phyloP scores from a whole-genome alignment of 371 early-diverging fungal genomes.

The Apophysomyces elegans region DNA sequence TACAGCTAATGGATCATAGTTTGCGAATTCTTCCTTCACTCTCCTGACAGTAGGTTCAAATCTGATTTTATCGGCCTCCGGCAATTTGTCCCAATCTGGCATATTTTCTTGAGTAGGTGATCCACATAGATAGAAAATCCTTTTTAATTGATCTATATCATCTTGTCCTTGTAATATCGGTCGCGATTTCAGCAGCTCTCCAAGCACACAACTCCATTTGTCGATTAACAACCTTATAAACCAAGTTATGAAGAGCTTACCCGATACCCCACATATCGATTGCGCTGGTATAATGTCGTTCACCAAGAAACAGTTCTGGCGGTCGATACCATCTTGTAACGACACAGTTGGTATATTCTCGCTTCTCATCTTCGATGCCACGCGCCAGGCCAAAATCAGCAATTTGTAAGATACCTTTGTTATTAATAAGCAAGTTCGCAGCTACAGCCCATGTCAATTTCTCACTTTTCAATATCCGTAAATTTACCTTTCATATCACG shows the following conservation, averaged over 20 bases:
- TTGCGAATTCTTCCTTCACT: conserved; percentile 59
- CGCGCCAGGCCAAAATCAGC: conserved; percentile 96
- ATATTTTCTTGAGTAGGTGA: conserved; percentile 74
- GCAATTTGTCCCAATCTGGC: conserved; percentile 74
- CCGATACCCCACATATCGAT: conserved; percentile 99
- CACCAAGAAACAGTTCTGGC: conserved; percentile 95
- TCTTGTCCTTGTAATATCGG: conserved; percentile 82
- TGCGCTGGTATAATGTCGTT: conserved; percentile 79
- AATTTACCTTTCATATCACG: conserved; percentile 85
- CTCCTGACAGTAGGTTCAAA: conserved; percentile 52
- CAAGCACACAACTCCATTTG: conserved; percentile 71
- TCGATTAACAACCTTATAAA: not conserved
- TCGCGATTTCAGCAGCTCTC: conserved; percentile 79
- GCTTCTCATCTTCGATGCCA: conserved; percentile 59
- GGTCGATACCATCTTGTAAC: conserved; percentile 99
- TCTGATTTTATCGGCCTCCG: conserved; percentile 57
- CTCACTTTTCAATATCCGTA: not conserved
- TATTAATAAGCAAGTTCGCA: conserved; percentile 90
- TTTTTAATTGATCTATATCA: conserved; percentile 84
- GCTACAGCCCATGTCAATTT: conserved; percentile 45
- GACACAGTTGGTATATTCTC: conserved; percentile 88
- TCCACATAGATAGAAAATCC: conserved; percentile 83
- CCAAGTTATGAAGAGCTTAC: conserved; percentile 44
- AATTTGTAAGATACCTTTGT: conserved; percentile 79
- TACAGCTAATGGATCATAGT: conserved; percentile 57